These are phyloP conservation scores for Calonectria hongkongensis DNA, from an alignment of 2,329 filamentous ascomycete species.

Conservation along the genomic window DNA sequence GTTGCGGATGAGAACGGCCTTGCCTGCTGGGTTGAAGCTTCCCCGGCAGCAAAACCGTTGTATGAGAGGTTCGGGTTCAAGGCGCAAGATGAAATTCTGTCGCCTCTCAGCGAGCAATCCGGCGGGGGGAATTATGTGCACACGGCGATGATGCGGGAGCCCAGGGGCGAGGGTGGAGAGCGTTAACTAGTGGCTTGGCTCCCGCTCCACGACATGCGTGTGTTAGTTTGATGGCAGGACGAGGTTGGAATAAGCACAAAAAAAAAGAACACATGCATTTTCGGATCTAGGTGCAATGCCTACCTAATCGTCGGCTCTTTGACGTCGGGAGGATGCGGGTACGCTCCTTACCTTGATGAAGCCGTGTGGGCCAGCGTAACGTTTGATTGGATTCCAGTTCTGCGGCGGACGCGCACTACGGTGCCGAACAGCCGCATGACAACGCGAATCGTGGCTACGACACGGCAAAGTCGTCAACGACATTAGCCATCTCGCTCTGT, in stretches of 20 bases:
- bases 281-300: background rate
- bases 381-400: conserved; percentile 30
- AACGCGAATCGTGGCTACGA: background rate
- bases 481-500: background rate
- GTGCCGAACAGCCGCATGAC: conserved; percentile 28
- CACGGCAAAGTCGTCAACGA: background rate
- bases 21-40: conserved; percentile 17
- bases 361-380: conserved; percentile 4
- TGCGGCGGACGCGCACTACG: conserved; percentile 26
- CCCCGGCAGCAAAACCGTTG: background rate
- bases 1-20: conserved; percentile 21
- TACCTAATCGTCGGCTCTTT: background rate
- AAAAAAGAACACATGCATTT: background rate
- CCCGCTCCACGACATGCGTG: background rate
- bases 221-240: background rate
- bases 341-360: conserved; percentile 8
- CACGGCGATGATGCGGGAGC: conserved; percentile 19
- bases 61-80: conserved; percentile 27
- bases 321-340: conserved; percentile 27
- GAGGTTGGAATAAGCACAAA: conserved; percentile 18
- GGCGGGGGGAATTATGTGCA: conserved; percentile 21
- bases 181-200: background rate
- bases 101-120: conserved; percentile 3
- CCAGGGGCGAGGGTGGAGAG: background rate
- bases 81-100: conserved; percentile 3